Conservation (phyloP, 495 filamentous ascomycete genomes). For the Hyaloscypha hepaticicola region DNA sequence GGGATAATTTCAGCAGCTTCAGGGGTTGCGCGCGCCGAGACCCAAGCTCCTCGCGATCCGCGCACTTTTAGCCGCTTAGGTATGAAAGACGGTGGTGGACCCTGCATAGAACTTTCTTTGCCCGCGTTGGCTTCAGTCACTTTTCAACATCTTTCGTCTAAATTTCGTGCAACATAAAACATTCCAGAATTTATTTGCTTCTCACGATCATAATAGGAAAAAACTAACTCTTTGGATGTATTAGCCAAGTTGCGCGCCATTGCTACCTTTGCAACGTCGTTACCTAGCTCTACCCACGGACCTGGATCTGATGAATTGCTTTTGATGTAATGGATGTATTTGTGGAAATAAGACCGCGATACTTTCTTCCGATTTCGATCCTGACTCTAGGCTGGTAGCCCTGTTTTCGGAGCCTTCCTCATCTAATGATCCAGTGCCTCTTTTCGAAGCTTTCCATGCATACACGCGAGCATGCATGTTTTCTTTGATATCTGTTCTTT, state of each 20-base stretch:
- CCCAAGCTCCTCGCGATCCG: background rate
- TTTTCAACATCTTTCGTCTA: too few species aligned
- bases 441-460: too few species aligned
- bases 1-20: background rate
- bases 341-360: background rate
- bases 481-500: too few species aligned
- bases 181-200: too few species aligned
- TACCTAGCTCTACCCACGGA: background rate
- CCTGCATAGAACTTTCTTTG: too few species aligned
- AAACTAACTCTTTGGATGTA: background rate
- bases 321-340: background rate
- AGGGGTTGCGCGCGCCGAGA: constrained; percentile 2
- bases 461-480: too few species aligned
- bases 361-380: background rate
- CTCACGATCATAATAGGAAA: background rate
- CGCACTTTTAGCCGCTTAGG: background rate
- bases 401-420: too few species aligned
- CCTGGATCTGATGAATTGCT: background rate
- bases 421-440: too few species aligned
- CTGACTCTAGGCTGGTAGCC: background rate
- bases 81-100: too few species aligned
- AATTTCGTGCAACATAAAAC: background rate
- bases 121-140: too few species aligned
- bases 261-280: background rate
- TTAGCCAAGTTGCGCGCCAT: background rate